Evolutionary conservation across 1,284 basidiomycete species (phyloP), one percentile per base, ranked within the genome.

Genomic region (Inonotus hispidus): DNA sequence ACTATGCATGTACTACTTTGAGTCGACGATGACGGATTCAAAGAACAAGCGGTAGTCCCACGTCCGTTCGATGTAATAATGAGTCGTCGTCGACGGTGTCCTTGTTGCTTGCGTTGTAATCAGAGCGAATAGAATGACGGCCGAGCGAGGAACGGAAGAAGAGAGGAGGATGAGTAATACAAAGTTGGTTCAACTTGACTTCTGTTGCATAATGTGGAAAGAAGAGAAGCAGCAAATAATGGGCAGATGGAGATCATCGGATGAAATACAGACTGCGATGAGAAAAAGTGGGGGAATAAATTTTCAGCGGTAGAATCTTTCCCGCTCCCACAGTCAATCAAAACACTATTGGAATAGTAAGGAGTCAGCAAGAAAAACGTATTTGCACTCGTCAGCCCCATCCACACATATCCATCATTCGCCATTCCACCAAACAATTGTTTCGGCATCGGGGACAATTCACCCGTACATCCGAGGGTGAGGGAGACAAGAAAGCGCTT

Each of bases 41-140:
- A 25, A 76, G 76, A 82, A 79, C 76, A 78, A 78, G 75, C 78
- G 78, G 78, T 78, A 77, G 79, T 83, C 82, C 32, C 81, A 79
- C 75, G 84, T 86, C 83, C 82, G 78, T 84, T 81, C 78, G 8
- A 16, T 16, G 19, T 14, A n/a, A 23, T 23, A 23, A 49, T 23
- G 47, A 25, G 68, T 65, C 11, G 64, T 64, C 41, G 61, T 58
- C 67, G 68, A 10, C 57, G 53, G 64, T 54, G 63, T 69, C 65
- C 47, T 63, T 66, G 54, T 35, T 32, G 52, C 25, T 53, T 54
- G 41, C 38, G 27, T 39, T 29, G 47, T 50, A 35, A 58, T 43
- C 35, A 41, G 45, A 32, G 32, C 32, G 32, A 32, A 32, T 32
- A 32, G 8, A 32, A 21, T 38, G 50, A 52, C 16, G 46, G 35